Base-by-base conservation (phyloP, 306 rosid genomes). In the Adenanthera pavonina region DNA sequence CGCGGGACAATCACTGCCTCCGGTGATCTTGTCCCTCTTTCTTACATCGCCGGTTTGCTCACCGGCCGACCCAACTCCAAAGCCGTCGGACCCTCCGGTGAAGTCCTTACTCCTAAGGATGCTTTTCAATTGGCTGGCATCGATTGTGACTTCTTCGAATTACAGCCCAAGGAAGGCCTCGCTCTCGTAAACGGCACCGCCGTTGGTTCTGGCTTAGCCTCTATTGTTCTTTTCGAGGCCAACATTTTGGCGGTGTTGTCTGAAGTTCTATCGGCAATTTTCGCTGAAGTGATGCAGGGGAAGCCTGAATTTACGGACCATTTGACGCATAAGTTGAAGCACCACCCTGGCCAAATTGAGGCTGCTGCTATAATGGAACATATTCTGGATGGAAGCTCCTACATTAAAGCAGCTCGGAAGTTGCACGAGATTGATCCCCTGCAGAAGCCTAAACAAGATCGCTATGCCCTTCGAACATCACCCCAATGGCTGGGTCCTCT, bases 321-420 rank as follows among this genome's bases (percentile, higher is more conserved):
- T 79, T 87, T 95, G 92, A 92, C 95, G 0, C 98, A 95, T 43
- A 95, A 92, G 40, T 59, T 92, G 59, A 95, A 95, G 82, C 98
- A 95, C 65, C 98, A 95, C 68, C 98, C 98, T 25, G 98, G 98
- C 0, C 98, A 95, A 19, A 95, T 95, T 49, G 98, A 95, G 34
- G 97, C 98, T 7, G 98, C 98, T 9, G 97, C 98, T 14, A 95
- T 95, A 0, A 95, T 95, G 98, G 98, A 95, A 57, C 97, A 94
- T 69, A 86, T 94, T 80, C 87, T 94, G 74, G 97, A 92, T 44
- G 98, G 98, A 5, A 94, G 97, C 79, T 80, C 94, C 2, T 92
- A 91, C 62, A 75, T 94, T 0, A 91, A 91, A 85, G 92, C 89
- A 0, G 97, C 97, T 2, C 75, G 89, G 78, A 90, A 91, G 49